These are phyloP conservation scores for Gloeophyllum trabeum DNA, from an alignment of 768 basidiomycete genomes.

Conservation along the genomic window DNA sequence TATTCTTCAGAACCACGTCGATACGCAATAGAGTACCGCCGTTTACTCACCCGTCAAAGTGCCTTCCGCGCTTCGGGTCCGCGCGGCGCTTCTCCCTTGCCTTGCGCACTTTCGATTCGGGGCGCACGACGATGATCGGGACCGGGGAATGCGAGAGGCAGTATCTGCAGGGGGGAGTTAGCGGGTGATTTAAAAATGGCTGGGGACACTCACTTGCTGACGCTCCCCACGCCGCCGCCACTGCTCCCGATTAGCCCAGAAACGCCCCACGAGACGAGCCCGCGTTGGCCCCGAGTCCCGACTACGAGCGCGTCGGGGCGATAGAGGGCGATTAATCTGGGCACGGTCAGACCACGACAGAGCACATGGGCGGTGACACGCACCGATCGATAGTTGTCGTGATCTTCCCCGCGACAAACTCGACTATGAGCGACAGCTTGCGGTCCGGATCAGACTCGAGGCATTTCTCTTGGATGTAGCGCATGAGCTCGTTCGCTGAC, in stretches of 20 bases:
- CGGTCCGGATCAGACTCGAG: conserved; percentile 68
- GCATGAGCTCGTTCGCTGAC: conserved; percentile 79
- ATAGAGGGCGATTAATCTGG: conserved; percentile 86
- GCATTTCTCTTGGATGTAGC: conserved; percentile 68
- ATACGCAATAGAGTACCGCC: too few relatives aligned
- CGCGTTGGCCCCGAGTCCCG: conserved; percentile 69
- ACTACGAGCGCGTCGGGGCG: conserved; percentile 90
- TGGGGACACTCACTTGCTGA: conserved; percentile 31
- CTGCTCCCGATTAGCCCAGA: conserved; percentile 36
- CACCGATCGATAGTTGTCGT: conserved; percentile 85
- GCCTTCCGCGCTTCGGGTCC: conserved; percentile 79
- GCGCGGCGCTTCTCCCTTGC: conserved; percentile 76
- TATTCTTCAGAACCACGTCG: too few relatives aligned
- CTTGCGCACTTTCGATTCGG: conserved; percentile 80
- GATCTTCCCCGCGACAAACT: conserved; percentile 87
- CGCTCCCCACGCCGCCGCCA: conserved; percentile 48
- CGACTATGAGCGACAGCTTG: conserved; percentile 83
- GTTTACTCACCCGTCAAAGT: too few relatives aligned
- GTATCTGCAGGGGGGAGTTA: conserved; percentile 32
- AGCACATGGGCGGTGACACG: too few relatives aligned
- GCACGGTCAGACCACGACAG: too few relatives aligned
- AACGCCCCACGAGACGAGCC: conserved; percentile 41
- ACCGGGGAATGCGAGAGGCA: conserved; percentile 90
- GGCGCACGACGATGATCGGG: conserved; percentile 91
- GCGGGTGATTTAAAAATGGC: not conserved